Evolutionary conservation across 2,329 filamentous ascomycete species (phyloP).

Genomic region (Meredithiella fracta): DNA sequence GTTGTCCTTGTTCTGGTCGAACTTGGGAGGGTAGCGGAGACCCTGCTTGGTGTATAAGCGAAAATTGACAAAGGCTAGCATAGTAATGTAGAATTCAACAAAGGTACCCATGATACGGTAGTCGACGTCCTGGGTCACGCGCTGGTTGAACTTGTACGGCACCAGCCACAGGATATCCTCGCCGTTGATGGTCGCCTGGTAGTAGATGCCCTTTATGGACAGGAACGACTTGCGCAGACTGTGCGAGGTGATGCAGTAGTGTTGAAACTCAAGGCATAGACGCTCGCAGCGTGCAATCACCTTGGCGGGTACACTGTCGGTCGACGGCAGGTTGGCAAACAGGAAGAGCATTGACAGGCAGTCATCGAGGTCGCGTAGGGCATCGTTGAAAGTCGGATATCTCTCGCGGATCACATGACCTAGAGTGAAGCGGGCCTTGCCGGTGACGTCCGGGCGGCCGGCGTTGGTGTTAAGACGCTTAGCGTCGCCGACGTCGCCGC

Average conservation of each 20-base stretch:
- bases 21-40: constrained; percentile 89
- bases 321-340: constrained; percentile 90
- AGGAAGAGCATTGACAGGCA: constrained; percentile 93
- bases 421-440: constrained; percentile 75
- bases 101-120: constrained; percentile 99
- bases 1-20: constrained; percentile 74
- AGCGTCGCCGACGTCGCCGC: constrained; percentile 80
- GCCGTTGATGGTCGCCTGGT: constrained; percentile 91
- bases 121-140: constrained; percentile 83
- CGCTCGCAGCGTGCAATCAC: constrained; percentile 91
- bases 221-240: constrained; percentile 90
- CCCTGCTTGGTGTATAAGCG: constrained; percentile 81
- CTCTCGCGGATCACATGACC: constrained; percentile 96
- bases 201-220: constrained; percentile 98
- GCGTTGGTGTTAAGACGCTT: constrained; percentile 76
- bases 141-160: constrained; percentile 94
- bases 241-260: constrained; percentile 87
- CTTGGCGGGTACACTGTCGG: constrained; percentile 76
- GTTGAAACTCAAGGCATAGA: constrained; percentile 87
- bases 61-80: constrained; percentile 93
- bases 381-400: constrained; percentile 93
- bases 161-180: constrained; percentile 96
- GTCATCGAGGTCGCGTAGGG: constrained; percentile 86
- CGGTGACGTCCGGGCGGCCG: constrained; percentile 72
- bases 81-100: constrained; percentile 94